Evolutionary conservation across 2,329 filamentous ascomycete genomes (phyloP), one percentile per base, ranked within the genome.

Genomic region (Lachnellula occidentalis): DNA sequence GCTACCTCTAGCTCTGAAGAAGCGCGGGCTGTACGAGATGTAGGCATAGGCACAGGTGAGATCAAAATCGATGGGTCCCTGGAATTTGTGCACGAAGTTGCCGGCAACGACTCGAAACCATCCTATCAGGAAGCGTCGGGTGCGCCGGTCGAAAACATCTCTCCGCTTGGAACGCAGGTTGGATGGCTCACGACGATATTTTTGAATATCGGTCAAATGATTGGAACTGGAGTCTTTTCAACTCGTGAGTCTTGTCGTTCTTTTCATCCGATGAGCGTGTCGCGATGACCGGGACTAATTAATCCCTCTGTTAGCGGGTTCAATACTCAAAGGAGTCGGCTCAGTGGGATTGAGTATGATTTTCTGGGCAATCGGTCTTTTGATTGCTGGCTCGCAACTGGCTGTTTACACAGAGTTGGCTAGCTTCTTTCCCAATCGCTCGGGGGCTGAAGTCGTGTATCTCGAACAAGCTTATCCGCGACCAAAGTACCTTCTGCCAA

Each of bases 401-500:
- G 71, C 75, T 0, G 77, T 85, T 0, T 87, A 87, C 54, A 77
- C 87, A 8, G 85, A 88, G 62, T 78, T 80, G 14, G 78, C 82
- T 0, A 75, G 80, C 1, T 87, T 83, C 58, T 88, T 87, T 55
- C 83, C 84, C 0, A 86, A 79, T 63, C 78, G 85, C 7, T 85
- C 80, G 2, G 85, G 84, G 0, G 78, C 78, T 0, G 82, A 88
- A 61, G 83, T 85, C 0, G 84, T 85, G 0, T 88, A 86, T 60
- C 74, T 88, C 0, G 85, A 88, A 60, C 85, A 88, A 63, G 80
- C 82, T 0, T 88, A 79, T 58, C 83, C 83, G 1, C 75, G 81
- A 1, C 85, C 85, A 0, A 78, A 75, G 52, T 85, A 82, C 64
- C 76, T 88, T 56, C 81, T 88, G 48, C 82, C 84, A 0, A 80